Percentiles rank a stretch among this genome's conserved stretches.
Conservation (phyloP, 768 basidiomycete genomes). For the Pisolithus marmoratus region DNA sequence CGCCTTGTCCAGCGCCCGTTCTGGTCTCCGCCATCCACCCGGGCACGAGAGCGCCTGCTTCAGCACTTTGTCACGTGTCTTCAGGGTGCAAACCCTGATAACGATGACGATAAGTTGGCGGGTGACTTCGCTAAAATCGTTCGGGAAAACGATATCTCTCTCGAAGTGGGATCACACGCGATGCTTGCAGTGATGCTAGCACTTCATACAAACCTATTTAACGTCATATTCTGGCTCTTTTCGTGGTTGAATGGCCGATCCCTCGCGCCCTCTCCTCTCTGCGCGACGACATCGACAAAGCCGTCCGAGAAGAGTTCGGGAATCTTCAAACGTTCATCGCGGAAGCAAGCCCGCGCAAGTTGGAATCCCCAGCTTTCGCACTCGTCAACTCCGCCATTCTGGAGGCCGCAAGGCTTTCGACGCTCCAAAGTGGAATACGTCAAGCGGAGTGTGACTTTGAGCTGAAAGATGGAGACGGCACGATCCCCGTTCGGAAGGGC, state of each 20-base stretch:
- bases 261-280: slow-evolving; percentile 38
- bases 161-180: slow-evolving; percentile 12
- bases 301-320: slow-evolving; percentile 6
- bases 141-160: slow-evolving; percentile 11
- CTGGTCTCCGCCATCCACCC: slow-evolving; percentile 11
- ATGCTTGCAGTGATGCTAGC: slow-evolving; percentile 18
- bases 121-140: slow-evolving; percentile 12
- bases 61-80: slow-evolving; percentile 9
- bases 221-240: slow-evolving; percentile 15
- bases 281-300: slow-evolving; percentile 41
- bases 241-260: slow-evolving; percentile 36
- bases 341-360: slow-evolving; percentile 2
- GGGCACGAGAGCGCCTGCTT: slow-evolving; percentile 9
- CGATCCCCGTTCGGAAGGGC: slow-evolving; percentile 14
- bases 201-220: slow-evolving; percentile 16
- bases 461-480: slow-evolving; percentile 4
- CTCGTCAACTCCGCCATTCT: slow-evolving; percentile 21
- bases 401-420: slow-evolving; percentile 20
- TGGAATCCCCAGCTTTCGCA: slow-evolving; percentile 15
- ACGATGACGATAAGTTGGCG: slow-evolving; percentile 5
- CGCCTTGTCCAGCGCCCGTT: slow-evolving; percentile 12
- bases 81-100: slow-evolving; percentile 3
- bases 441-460: slow-evolving; percentile 12
- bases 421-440: slow-evolving; percentile 12
- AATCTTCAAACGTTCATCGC: slow-evolving; percentile 9